Evolutionary conservation across 1,284 basidiomycete species (phyloP), one percentile per base, ranked within the genome.

Genomic region (Pyrrhoderma noxium): DNA sequence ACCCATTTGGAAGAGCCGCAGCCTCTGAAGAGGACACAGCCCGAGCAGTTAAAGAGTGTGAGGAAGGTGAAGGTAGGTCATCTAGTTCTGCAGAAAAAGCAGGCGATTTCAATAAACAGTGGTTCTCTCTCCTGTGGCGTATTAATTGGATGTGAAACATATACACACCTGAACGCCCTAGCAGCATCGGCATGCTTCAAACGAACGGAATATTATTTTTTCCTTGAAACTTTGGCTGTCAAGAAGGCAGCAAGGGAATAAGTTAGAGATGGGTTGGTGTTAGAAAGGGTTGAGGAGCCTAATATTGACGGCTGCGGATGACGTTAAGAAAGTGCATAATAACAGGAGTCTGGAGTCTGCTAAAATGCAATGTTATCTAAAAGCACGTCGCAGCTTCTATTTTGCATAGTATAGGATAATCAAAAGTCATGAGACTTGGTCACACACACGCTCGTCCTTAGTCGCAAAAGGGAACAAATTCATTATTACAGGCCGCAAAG

Each of bases 1-100:
- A 55, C 53, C 53, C 53, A 37, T 55, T 45, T 21, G 52, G 54
- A 40, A 56, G 51, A 3, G 54, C 54, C 21, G 54, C 51, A 18
- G 54, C 54, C 27, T 49, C 46, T 9, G 41, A 43, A 22, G 54
- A 56, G 22, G 50, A 19, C 14, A 31, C 51, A 2, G 46, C 51
- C 27, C 50, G 51, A 2, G 43, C 51, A 47, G 41, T 22, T 13
- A 52, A 16, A 3, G 46, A 45, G 21, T 22, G 35, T 14, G 54
- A 42, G 25, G 49, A n/a, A 11, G n/a, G 14, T 34, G 8, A 9
- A 13, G 42, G 14, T 34, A 31, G 5, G 21, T 34, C 38, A 19
- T 19, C 25, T 3, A 4, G 25, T 18, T n/a, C 11, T 5, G 27
- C 5, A 31, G 27, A 11, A 31, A 31, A 11, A 5, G 11, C 5